These are phyloP conservation scores for Talaromyces marneffei DNA, from an alignment of 2,329 filamentous ascomycete species.

Conservation along the genomic window DNA sequence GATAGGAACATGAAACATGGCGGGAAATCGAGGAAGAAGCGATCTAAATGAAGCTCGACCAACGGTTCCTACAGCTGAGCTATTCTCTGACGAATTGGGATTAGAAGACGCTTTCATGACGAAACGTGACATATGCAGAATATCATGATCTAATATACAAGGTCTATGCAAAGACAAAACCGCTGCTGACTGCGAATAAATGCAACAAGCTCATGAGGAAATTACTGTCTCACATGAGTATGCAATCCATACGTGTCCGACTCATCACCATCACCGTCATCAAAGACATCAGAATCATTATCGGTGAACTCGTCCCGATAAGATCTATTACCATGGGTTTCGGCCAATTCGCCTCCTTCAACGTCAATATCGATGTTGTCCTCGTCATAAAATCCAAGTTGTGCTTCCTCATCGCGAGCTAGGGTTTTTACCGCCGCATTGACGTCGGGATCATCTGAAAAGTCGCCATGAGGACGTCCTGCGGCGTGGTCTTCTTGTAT, in stretches of 20 bases:
- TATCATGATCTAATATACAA: slow-evolving; percentile 2
- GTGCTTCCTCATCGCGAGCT: slow-evolving; percentile 40
- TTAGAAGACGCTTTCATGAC: neutral
- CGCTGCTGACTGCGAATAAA: neutral
- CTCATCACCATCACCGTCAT: slow-evolving; percentile 36
- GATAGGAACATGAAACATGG: slow-evolving; percentile 4
- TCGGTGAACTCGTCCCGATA: slow-evolving; percentile 52
- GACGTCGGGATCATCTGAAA: slow-evolving; percentile 36
- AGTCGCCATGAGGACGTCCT: slow-evolving; percentile 28
- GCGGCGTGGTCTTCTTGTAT: slow-evolving; percentile 31
- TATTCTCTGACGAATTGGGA: neutral
- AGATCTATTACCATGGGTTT: slow-evolving; percentile 24
- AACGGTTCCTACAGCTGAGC: neutral
- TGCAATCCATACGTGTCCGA: slow-evolving; percentile 39
- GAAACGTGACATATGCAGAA: neutral
- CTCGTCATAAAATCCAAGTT: slow-evolving; percentile 37
- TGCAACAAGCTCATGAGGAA: neutral
- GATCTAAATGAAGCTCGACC: neutral
- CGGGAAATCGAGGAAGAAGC: slow-evolving; percentile 9
- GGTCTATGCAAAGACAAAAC: neutral
- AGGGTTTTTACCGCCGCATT: slow-evolving; percentile 36
- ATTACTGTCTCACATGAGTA: slow-evolving; percentile 23
- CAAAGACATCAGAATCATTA: slow-evolving; percentile 47
- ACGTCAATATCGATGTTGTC: slow-evolving; percentile 37
- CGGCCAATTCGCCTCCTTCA: slow-evolving; percentile 41